A percentile compares a stretch with the other conserved stretches of the same genome.
These are phyloP conservation scores for Bretziella fagacearum DNA, from an alignment of 2,329 filamentous ascomycete species.

Conservation along the genomic window DNA sequence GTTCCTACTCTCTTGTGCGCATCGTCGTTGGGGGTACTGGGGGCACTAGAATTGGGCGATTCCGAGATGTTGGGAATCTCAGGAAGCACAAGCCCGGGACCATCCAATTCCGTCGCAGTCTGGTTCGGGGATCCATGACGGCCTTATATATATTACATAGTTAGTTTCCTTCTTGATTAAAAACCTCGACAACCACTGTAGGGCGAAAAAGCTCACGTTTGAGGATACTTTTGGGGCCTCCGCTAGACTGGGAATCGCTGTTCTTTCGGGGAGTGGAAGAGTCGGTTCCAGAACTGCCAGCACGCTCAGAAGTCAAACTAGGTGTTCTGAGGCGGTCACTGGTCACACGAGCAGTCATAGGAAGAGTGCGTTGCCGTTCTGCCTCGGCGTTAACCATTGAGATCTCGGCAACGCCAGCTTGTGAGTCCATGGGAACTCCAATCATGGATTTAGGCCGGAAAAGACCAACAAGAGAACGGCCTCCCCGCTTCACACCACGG, in stretches of 20 bases:
- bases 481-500: slow-evolving; percentile 90
- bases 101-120: slow-evolving; percentile 4
- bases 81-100: slow-evolving; percentile 28
- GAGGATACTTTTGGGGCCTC: slow-evolving; percentile 68
- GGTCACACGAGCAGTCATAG: neutral
- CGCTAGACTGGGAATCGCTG: slow-evolving; percentile 23
- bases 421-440: slow-evolving; percentile 56
- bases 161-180: neutral
- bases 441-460: slow-evolving; percentile 89
- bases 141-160: neutral
- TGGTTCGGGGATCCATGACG: slow-evolving; percentile 7
- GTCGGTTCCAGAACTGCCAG: slow-evolving; percentile 41
- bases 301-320: slow-evolving; percentile 35
- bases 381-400: slow-evolving; percentile 95
- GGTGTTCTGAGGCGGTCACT: slow-evolving; percentile 59
- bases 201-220: slow-evolving; percentile 45
- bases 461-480: slow-evolving; percentile 75
- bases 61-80: slow-evolving; percentile 49
- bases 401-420: slow-evolving; percentile 44
- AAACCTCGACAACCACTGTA: slow-evolving; percentile 14
- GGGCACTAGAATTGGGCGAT: slow-evolving; percentile 69
- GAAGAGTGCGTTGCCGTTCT: slow-evolving; percentile 55
- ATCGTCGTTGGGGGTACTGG: slow-evolving; percentile 75
- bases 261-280: slow-evolving; percentile 57
- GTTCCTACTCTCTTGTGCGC: slow-evolving; percentile 51